Base-by-base conservation (phyloP, 2,329 filamentous ascomycete species). In the Fusarium albidum region DNA sequence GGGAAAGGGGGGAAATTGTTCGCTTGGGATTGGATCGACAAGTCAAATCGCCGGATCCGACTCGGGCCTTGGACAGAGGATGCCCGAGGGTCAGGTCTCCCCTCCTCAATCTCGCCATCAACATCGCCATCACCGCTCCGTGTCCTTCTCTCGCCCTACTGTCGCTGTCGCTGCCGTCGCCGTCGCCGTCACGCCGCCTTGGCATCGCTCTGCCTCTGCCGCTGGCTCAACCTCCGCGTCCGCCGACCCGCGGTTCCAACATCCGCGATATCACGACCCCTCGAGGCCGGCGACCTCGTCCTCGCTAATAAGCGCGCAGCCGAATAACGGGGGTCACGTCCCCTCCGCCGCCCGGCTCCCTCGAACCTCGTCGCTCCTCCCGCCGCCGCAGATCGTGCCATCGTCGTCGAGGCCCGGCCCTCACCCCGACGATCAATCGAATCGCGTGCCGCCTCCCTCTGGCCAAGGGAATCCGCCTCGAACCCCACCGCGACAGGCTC, bases 341-440 rank as follows among this genome's bases (percentile, higher is more conserved):
- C 66, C 66, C 37, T 49, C 71, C 33, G 67, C 68, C 14, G 53
- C 69, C 40, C 72, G 71, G 35, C 72, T 73, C 34, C 75, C 76
- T 40, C 75, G 76, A 56, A 74, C 71, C 21, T 78, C 77, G 27
- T 79, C 78, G 37, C 70, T 80, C 46, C 68, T 78, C n/a, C 75
- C 76, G 35, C 71, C 75, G 29, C 68, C 71, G 58, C 68, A 67
- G 52, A 69, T 72, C 35, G 64, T 63, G 56, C 61, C 59, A 35
- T 57, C 61, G 44, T 64, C 53, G 57, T n/a, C n/a, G n/a, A 59
- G 51, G 50, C 35, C 42, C 44, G 55, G 27, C 33, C 48, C 57
- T 47, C 49, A 52, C 26, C n/a, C n/a, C n/a, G n/a, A n/a, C n/a
- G 49, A 58, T 17, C 46, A 52, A 46, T 59, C 59, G 49, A 47